These are phyloP conservation scores for Candida koratica DNA, from an alignment of 805 yeast species.

Conservation along the genomic window DNA sequence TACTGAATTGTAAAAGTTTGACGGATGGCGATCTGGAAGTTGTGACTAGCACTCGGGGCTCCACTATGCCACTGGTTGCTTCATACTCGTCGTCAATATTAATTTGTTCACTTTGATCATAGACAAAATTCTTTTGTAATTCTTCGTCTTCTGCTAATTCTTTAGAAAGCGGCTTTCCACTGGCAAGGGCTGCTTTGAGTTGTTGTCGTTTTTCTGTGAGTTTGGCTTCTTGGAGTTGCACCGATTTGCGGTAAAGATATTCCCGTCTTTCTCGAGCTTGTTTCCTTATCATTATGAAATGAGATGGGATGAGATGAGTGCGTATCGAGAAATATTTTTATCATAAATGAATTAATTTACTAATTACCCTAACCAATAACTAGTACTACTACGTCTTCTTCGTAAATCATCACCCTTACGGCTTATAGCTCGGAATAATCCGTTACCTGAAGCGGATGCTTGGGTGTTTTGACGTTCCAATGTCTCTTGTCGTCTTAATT, in stretches of 20 bases:
- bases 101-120: constrained; percentile 71
- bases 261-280: constrained; percentile 97
- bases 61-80: constrained; percentile 79
- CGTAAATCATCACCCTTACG: constrained; percentile 14
- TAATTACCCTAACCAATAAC: not conserved
- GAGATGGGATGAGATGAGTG: constrained; percentile 8
- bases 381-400: constrained; percentile 4
- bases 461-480: constrained; percentile 20
- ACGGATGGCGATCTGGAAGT: constrained; percentile 91
- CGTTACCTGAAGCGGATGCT: constrained; percentile 7
- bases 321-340: no score
- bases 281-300: constrained; percentile 59
- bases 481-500: constrained; percentile 28
- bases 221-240: constrained; percentile 85
- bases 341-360: not conserved
- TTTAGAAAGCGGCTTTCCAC: constrained; percentile 85
- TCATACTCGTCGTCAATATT: constrained; percentile 90
- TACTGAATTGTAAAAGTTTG: constrained; percentile 82
- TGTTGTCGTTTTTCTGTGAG: constrained; percentile 82
- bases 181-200: constrained; percentile 80
- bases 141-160: constrained; percentile 85
- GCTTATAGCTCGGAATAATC: constrained; percentile 12
- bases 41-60: constrained; percentile 88
- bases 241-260: constrained; percentile 82
- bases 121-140: constrained; percentile 76